Evolutionary conservation across 2,329 filamentous ascomycete genomes (phyloP), one percentile per base, ranked within the genome.

Genomic region (Hypoxylon sp.): DNA sequence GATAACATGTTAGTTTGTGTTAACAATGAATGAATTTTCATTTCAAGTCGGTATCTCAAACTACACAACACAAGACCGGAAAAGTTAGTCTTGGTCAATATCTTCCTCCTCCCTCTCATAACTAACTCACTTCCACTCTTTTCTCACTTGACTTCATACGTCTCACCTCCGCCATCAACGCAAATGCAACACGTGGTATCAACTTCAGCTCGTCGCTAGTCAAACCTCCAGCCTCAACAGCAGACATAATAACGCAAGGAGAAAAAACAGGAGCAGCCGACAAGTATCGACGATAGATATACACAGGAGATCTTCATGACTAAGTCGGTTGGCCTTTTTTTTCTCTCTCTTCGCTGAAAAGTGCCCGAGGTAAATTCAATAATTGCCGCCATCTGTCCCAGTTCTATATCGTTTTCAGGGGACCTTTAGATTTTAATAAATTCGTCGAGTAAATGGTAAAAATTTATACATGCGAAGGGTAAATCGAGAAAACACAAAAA

Each of bases 381-480:
- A n/a, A n/a, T n/a, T n/a, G n/a, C n/a, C 44, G 11, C 41, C 59
- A 44, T 53, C 49, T 20, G 25, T 52, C 41, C 34, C 9, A 53
- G 35, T 15, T 21, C 26, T 57, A 48, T 38, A 48, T 55, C 19
- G 20, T 32, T 27, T 36, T 17, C 19, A 31, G 37, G 34, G 32
- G 23, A 41, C 45, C 35, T 31, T 31, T 36, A 48, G 34, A n/a
- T n/a, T n/a, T n/a, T n/a, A n/a, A n/a, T n/a, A n/a, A n/a, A 35
- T 21, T 38, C 13, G 12, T 31, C n/a, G 19, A 23, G 12, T 31
- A 21, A 45, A 38, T 37, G 3, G 12, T 9, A 34, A 55, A 37
- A 55, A 37, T 60, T 60, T 63, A 42, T 64, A 63, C 60, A 61
- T 9, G 19, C 15, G 9, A 38, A 40, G 20, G 36, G 20, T 7